Evolutionary conservation across 2,329 filamentous ascomycete genomes (phyloP).

Genomic region (Lasiodiplodia gonubiensis): DNA sequence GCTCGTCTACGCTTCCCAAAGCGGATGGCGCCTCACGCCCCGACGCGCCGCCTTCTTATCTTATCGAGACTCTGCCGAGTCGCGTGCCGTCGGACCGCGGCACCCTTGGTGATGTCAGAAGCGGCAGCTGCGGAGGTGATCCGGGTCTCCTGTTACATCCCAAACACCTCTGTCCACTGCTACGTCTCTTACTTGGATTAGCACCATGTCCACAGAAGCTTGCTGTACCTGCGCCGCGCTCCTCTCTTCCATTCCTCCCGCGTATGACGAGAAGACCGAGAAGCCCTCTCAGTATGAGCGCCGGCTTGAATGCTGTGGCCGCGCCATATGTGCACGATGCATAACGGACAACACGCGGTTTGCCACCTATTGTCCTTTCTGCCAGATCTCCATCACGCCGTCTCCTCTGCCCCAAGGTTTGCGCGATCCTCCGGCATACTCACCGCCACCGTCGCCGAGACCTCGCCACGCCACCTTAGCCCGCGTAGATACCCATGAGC

Average conservation of each 20-base stretch:
- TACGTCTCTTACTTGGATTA: not conserved
- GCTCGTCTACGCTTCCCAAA: constrained; percentile 12
- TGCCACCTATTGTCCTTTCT: constrained; percentile 72
- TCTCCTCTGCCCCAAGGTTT: constrained; percentile 68
- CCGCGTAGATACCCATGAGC: constrained; percentile 40
- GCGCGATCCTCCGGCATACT: constrained; percentile 71
- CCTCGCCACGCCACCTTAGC: constrained; percentile 25
- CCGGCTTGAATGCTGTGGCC: constrained; percentile 69
- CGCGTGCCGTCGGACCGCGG: constrained; percentile 2
- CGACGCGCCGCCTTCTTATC: not conserved
- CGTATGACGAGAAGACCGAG: constrained; percentile 62
- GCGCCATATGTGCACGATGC: constrained; percentile 74
- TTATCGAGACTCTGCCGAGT: not conserved
- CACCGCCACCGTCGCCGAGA: constrained; percentile 44
- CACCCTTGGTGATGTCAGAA: constrained; percentile 24
- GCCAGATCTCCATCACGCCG: constrained; percentile 70
- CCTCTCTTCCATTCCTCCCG: constrained; percentile 61
- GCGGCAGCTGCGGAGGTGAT: constrained; percentile 11
- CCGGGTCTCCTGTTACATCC: constrained; percentile 5
- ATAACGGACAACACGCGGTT: constrained; percentile 73
- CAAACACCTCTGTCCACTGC: not conserved
- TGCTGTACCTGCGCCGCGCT: constrained; percentile 75
- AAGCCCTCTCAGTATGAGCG: constrained; percentile 67
- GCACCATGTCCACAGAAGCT: constrained; percentile 47
- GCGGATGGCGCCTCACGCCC: not conserved